Evolutionary conservation across 306 rosid species (phyloP), one percentile per base, ranked within the genome.

Genomic region (Styphnolobium japonicum): DNA sequence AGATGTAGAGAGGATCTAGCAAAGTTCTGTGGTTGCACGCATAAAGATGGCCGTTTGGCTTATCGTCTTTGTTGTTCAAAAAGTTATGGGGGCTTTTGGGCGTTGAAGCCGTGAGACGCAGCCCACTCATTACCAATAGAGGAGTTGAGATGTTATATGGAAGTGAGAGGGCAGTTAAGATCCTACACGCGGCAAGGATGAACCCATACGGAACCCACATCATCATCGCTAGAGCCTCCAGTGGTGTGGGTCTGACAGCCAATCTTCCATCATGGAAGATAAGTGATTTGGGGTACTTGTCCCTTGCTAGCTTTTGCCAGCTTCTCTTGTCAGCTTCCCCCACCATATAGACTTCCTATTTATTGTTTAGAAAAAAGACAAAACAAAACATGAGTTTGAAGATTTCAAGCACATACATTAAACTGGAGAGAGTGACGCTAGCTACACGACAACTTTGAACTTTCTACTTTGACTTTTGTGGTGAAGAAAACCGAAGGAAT

Each of bases 1-100:
- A 67, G 8, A 93, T 52, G 83, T 77, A 89, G 12, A 89, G 77
- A 8, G 98, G 97, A 72, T 93, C 94, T 0, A 89, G 57, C 0
- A 91, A 78, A 0, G 97, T 93, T 77, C 89, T 81, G 39, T 93
- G 97, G 82, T 93, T 93, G 73, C 97, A 93, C 52, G 85, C 98
- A 18, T 91, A 93, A 2, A 93, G 80, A 10, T 64, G 22, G 22
- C 89, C 83, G 2, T 42, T 39, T 15, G 11, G 7, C 1, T 10
- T 56, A 25, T 23, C 9, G 7, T 16, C 9, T 22, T 23, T 25
- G 7, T 3, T 7, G 51, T 15, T 73, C 15, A n/a, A 0, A 18
- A 14, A 16, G 10, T 5, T 34, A 0, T 0, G n/a, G 3, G 75
- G 9, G 31, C 4, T 23, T 15, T 49, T 60, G 62, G 90, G 88